These are phyloP conservation scores for Aegilops tauschii DNA, from an alignment of 176 grass and related monocot species.

Conservation along the genomic window DNA sequence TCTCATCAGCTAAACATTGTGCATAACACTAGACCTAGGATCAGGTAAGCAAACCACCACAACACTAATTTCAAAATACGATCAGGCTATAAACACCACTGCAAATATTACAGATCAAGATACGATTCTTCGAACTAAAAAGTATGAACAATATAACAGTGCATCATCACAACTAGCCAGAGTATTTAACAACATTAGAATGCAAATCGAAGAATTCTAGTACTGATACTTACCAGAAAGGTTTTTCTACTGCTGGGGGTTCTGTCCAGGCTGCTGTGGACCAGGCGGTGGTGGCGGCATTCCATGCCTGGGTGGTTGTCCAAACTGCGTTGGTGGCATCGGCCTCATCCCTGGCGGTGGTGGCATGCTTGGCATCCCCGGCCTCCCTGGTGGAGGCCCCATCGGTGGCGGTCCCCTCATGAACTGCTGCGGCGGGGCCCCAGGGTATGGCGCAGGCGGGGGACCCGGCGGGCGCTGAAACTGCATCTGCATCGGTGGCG, in stretches of 20 bases:
- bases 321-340: slow-evolving; percentile 68
- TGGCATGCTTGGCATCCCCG: slow-evolving; percentile 62
- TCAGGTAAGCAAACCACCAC: neutral
- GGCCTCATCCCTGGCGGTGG: slow-evolving; percentile 88
- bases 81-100: neutral
- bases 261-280: slow-evolving; percentile 83
- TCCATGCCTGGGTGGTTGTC: slow-evolving; percentile 64
- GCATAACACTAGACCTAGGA: neutral
- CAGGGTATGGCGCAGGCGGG: slow-evolving; percentile 57
- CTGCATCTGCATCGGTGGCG: slow-evolving; percentile 47
- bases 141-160: neutral
- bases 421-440: slow-evolving; percentile 59
- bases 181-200: neutral
- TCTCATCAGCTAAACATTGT: neutral
- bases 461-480: slow-evolving; percentile 62
- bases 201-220: neutral
- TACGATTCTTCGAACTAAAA: neutral
- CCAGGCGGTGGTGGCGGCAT: slow-evolving; percentile 80
- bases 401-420: slow-evolving; percentile 72
- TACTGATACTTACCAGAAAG: slow-evolving; percentile 36
- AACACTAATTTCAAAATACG: neutral
- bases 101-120: neutral
- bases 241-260: slow-evolving; percentile 53
- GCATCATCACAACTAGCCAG: neutral
- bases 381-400: slow-evolving; percentile 54